A percentile compares a stretch with the other conserved stretches of the same genome.
phyloP scores from a whole-genome alignment of 148 eudicot genomes.

The Cornus suecica region DNA sequence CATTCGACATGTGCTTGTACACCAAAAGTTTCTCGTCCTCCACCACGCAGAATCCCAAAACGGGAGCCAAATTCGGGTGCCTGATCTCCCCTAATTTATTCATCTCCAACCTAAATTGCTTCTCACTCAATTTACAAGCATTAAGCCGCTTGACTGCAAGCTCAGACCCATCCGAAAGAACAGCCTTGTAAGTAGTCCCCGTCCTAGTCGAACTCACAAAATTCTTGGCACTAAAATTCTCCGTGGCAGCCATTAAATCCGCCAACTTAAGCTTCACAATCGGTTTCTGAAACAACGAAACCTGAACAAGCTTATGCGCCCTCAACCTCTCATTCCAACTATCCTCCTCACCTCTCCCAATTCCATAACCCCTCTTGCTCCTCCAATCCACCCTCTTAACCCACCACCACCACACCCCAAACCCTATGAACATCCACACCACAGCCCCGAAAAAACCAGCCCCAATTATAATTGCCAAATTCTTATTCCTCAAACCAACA shows the following conservation, averaged over 20 bases:
- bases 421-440: slow-evolving; percentile 51
- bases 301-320: slow-evolving; percentile 65
- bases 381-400: slow-evolving; percentile 27
- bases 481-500: slow-evolving; percentile 56
- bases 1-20: slow-evolving; percentile 78
- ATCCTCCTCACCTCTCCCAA: slow-evolving; percentile 32
- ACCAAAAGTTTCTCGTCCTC: slow-evolving; percentile 91
- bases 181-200: slow-evolving; percentile 70
- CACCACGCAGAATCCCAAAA: slow-evolving; percentile 78
- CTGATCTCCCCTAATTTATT: slow-evolving; percentile 63
- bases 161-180: slow-evolving; percentile 74
- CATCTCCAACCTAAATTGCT: slow-evolving; percentile 69
- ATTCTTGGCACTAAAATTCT: slow-evolving; percentile 46
- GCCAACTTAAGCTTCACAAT: slow-evolving; percentile 62
- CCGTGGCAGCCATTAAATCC: slow-evolving; percentile 71
- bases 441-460: slow-evolving; percentile 73
- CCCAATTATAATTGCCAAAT: slow-evolving; percentile 51
- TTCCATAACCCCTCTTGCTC: slow-evolving; percentile 37
- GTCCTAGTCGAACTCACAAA: slow-evolving; percentile 49
- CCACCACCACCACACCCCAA: slow-evolving; percentile 73
- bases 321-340: slow-evolving; percentile 66
- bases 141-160: slow-evolving; percentile 72
- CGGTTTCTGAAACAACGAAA: slow-evolving; percentile 70
- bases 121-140: slow-evolving; percentile 57
- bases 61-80: slow-evolving; percentile 86